Base-by-base conservation (phyloP, 2,329 filamentous ascomycete genomes). In the Clarireedia homoeocarpa region DNA sequence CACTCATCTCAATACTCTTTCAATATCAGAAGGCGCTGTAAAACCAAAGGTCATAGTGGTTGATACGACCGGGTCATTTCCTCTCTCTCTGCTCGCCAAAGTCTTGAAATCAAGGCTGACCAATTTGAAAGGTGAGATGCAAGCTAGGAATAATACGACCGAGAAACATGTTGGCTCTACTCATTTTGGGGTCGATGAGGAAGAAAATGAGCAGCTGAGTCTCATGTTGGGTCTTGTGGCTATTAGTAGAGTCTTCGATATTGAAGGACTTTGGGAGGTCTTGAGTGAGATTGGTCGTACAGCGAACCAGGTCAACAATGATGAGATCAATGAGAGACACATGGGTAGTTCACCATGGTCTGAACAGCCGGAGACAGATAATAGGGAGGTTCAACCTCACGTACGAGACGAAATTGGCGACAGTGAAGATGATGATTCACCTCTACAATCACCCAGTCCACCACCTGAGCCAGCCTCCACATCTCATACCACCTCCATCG, bases 241-340 rank as follows among this genome's bases (percentile, higher is more conserved):
- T 34, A 72, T 85, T 27, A 78, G 79, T 24, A 73, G 78, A 24
- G 75, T 84, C 1, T 85, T 85, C 61, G 80, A 83, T 58, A 61
- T 82, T 10, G 75, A 82, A 47, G 82, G 82, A 0, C 62, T 85
- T 17, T 77, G 73, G 73, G 80, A 84, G 65, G 80, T 80, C 1
- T 62, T 85, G 36, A 68, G 65, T 2, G 82, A 85, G 61, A 61
- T 82, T 38, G 26, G 58, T 50, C 15, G 40, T 27, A 38, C 36
- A 46, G 5, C 24, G 4, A n/a, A 15, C 23, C 7, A 2, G 2
- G 6, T 2, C 1, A 39, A n/a, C n/a, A 23, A 50, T 2, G 7
- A 51, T 23, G 23, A 7, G 2, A 20, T 2, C n/a, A n/a, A 34
- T 30, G 45, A 48, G 15, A 24, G 23, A 15, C 23, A 14, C 5